Conservation (phyloP, 306 rosid species). For the Lablab purpureus region DNA sequence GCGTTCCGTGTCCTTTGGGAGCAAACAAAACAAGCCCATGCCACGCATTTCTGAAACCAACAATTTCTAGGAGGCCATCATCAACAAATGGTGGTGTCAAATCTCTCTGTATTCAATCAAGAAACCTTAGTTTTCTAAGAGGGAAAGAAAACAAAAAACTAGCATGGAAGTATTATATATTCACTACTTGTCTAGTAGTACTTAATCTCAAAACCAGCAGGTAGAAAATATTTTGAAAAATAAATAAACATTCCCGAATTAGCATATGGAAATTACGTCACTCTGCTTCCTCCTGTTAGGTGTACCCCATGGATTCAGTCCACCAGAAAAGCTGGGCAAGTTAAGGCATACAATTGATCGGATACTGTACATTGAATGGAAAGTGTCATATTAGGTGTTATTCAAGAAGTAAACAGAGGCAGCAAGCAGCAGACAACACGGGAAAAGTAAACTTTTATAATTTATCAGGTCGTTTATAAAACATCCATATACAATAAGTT, state of each 20-base stretch:
- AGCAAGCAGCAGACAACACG: background rate
- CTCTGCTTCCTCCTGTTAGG: conserved; percentile 59
- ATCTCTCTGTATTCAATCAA: conserved; percentile 61
- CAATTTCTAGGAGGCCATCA: conserved; percentile 90
- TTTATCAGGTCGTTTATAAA: background rate
- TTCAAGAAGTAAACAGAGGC: conserved; percentile 25
- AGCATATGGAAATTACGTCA: conserved; percentile 57
- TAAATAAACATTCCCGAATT: conserved; percentile 26
- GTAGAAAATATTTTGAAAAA: background rate
- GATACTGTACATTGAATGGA: conserved; percentile 64
- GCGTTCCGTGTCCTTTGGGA: conserved; percentile 98
- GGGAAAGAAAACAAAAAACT: background rate
- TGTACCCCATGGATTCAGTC: conserved; percentile 94
- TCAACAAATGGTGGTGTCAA: conserved; percentile 87
- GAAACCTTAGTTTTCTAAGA: conserved; percentile 15
- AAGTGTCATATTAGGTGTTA: conserved; percentile 26
- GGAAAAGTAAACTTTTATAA: background rate
- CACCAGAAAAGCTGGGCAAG: conserved; percentile 99
- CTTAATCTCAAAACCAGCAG: background rate
- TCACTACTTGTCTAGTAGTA: background rate
- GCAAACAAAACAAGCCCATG: conserved; percentile 91
- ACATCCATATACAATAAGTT: background rate
- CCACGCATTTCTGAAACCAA: conserved; percentile 98
- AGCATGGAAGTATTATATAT: conserved; percentile 1
- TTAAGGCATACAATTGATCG: conserved; percentile 92